Evolutionary conservation across 1,284 basidiomycete genomes (phyloP), one percentile per base, ranked within the genome.

Genomic region (Irpex sp.): DNA sequence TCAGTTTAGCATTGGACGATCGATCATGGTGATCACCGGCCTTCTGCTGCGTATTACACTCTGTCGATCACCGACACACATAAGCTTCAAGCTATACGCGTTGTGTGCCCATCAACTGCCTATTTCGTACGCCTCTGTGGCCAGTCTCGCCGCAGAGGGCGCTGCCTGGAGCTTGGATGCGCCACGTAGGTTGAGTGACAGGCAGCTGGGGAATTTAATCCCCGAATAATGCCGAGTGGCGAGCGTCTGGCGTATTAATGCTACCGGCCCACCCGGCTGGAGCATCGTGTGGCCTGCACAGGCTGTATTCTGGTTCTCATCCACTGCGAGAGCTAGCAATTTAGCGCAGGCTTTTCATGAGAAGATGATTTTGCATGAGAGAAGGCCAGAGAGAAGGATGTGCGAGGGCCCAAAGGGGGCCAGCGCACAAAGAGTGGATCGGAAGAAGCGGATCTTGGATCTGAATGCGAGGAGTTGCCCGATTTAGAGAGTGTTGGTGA

Each of bases 361-460:
- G 26, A 26, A 26, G 26, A 26, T 26, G 26, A 26, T 26, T 26
- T 26, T 26, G 26, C 26, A 26, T 26, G 26, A 26, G 26, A 26
- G 26, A 26, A 26, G 26, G 26, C 26, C 3, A 26, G 26, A 26
- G 26, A 26, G 26, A 50, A 35, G 15, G 47, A 49, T 36, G 53
- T 46, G 57, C 17, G 58, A 26, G 26, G 26, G 26, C 3, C 26
- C 26, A 26, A 26, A 26, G 26, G 53, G 17, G 46, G 17, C 59
- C 46, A 31, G 55, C 57, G 49, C 56, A 58, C 59, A 33, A 59
- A 26, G 21, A 31, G 33, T 36, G 19, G 63, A 65, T 65, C 65
- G 66, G 64, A 62, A 67, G 69, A 70, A 70, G 69, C 67, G 64
- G 67, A 69, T 69, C 67, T 68, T 55, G 62, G 69, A 70, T 70